A percentile compares a stretch with the other conserved stretches of the same genome.
phyloP scores from a whole-genome alignment of 1,139 yeast genomes.

The Hansenula anomala region DNA sequence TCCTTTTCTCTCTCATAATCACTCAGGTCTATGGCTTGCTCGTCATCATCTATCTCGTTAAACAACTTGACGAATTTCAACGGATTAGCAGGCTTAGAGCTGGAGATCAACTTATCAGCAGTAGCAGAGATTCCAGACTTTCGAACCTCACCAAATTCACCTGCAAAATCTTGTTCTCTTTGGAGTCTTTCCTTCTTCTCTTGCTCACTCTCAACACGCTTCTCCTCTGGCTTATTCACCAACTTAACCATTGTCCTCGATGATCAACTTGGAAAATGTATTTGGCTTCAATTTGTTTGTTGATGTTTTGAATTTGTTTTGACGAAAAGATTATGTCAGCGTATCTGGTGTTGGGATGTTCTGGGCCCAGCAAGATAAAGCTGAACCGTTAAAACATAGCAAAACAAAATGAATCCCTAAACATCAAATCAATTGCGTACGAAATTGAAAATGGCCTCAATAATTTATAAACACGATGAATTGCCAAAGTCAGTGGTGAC shows the following conservation, averaged over 20 bases:
- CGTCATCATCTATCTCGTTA: constrained; percentile 3
- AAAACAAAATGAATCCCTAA: too few relatives aligned
- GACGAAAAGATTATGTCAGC: too few relatives aligned
- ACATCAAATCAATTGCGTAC: too few relatives aligned
- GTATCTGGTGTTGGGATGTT: too few relatives aligned
- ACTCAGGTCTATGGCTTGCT: too few relatives aligned
- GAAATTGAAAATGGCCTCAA: constrained; percentile 10
- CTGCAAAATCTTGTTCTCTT: constrained; percentile 11
- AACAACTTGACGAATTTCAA: constrained; percentile 8
- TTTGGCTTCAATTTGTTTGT: too few relatives aligned
- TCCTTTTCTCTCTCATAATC: too few relatives aligned
- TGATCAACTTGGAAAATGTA: too few relatives aligned
- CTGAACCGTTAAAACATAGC: too few relatives aligned
- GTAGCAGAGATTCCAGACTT: constrained; percentile 12
- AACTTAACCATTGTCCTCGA: not conserved
- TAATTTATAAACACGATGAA: constrained; percentile 24
- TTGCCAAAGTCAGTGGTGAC: constrained; percentile 54
- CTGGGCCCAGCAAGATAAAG: too few relatives aligned
- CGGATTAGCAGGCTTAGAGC: constrained; percentile 5
- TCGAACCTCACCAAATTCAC: constrained; percentile 16
- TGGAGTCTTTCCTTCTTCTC: not conserved
- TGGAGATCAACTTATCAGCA: constrained; percentile 10
- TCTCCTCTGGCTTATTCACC: not conserved
- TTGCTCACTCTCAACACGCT: constrained; percentile 10
- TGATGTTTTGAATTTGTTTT: too few relatives aligned